Evolutionary conservation across 164 flowering plant genomes (phyloP).

Genomic region (Liquidambar formosana): DNA sequence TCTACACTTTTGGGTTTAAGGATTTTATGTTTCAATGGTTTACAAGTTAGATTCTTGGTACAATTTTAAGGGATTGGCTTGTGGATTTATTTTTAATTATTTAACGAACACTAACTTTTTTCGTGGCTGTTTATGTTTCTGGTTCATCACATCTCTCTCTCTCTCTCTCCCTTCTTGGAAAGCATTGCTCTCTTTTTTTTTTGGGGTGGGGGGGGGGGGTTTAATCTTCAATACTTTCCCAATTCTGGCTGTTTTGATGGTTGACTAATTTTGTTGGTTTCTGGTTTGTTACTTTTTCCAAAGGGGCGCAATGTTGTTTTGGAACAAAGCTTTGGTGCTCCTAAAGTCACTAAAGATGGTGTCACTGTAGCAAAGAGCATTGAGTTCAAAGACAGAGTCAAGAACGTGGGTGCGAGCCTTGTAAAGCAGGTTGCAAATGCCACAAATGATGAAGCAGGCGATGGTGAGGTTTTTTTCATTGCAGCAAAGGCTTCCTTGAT

Average conservation of each 20-base stretch:
- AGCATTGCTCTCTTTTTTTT: background rate
- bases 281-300: background rate
- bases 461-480: constrained; percentile 10
- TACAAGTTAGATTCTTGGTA: background rate
- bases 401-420: constrained; percentile 36
- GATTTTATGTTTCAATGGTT: background rate
- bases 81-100: background rate
- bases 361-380: constrained; percentile 35
- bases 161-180: background rate
- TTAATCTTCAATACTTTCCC: constrained; percentile 8
- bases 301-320: constrained; percentile 12
- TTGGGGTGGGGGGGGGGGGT: no score
- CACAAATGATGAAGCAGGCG: constrained; percentile 27
- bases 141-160: background rate
- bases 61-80: constrained; percentile 24
- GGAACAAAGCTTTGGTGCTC: constrained; percentile 30
- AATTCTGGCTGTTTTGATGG: background rate
- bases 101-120: no score
- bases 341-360: constrained; percentile 35
- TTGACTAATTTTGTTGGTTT: background rate
- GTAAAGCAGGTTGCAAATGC: constrained; percentile 34
- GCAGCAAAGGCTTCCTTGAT: background rate
- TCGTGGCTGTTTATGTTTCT: constrained; percentile 14
- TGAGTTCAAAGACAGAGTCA: constrained; percentile 32
- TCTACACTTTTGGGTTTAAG: background rate